phyloP scores from a whole-genome alignment of 345 rosid species.

The Syzygium aqueum region DNA sequence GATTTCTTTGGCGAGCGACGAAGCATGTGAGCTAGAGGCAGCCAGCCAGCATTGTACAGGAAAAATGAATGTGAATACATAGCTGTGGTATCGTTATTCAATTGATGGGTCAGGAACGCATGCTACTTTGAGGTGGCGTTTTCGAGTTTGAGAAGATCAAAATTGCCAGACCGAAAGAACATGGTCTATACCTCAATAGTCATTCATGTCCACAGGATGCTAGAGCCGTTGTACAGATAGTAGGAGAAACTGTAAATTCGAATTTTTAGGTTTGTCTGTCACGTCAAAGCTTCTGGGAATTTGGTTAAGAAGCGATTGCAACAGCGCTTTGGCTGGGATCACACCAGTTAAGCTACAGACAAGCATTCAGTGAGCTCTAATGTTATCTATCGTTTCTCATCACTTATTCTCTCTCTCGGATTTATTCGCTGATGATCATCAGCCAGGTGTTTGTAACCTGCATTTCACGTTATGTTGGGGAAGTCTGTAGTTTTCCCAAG shows the following conservation, averaged over 20 bases:
- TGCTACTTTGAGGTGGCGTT: neutral
- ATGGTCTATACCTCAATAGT: neutral
- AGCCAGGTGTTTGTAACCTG: neutral
- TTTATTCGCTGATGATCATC: neutral
- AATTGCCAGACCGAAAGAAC: neutral
- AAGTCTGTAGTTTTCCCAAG: neutral
- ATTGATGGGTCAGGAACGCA: neutral
- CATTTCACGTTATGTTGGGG: neutral
- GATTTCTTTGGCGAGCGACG: neutral
- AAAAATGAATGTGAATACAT: conserved; percentile 2
- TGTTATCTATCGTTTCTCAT: neutral
- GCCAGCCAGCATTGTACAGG: neutral
- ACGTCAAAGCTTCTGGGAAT: neutral
- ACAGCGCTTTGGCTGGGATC: neutral
- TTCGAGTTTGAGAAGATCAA: neutral
- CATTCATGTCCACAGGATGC: neutral
- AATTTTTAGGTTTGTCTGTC: neutral
- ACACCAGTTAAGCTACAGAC: neutral
- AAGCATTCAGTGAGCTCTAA: neutral
- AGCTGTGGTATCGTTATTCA: neutral
- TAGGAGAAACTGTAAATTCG: conserved; percentile 20
- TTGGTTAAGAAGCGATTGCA: neutral
- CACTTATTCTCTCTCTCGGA: neutral
- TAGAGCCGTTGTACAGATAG: conserved; percentile 15
- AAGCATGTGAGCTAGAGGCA: neutral